Evolutionary conservation across 2,329 filamentous ascomycete species (phyloP).

Genomic region (Waltergamsia citrina): DNA sequence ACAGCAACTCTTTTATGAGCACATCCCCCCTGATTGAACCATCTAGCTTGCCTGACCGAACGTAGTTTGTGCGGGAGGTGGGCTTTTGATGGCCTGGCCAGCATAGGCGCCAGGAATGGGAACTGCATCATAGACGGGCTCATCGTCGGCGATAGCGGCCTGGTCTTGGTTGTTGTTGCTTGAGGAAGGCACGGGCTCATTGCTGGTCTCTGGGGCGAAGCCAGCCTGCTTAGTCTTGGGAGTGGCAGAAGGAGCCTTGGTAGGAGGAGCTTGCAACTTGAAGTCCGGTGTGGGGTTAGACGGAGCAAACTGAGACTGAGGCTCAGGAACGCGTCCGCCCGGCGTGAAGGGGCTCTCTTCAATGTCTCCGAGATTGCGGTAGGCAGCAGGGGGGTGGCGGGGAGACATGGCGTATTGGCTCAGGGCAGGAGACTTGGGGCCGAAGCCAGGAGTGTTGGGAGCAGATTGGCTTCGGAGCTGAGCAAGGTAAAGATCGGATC

Average conservation of each 20-base stretch:
- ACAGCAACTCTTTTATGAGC: background rate
- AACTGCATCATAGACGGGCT: constrained; percentile 76
- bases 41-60: constrained; percentile 27
- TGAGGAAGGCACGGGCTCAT: constrained; percentile 9
- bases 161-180: constrained; percentile 51
- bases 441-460: constrained; percentile 88
- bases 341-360: constrained; percentile 42
- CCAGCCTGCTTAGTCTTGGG: constrained; percentile 56
- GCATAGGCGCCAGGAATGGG: constrained; percentile 83
- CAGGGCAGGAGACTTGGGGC: constrained; percentile 48
- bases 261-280: constrained; percentile 76
- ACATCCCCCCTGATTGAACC: background rate
- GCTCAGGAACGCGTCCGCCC: constrained; percentile 43
- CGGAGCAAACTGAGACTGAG: constrained; percentile 51
- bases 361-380: constrained; percentile 39
- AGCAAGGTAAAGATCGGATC: constrained; percentile 89
- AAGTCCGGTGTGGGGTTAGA: constrained; percentile 50
- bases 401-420: constrained; percentile 45
- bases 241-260: constrained; percentile 67
- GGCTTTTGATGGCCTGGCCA: constrained; percentile 42
- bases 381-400: constrained; percentile 48
- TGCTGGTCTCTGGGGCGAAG: constrained; percentile 44
- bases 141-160: constrained; percentile 64
- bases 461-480: constrained; percentile 78
- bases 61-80: constrained; percentile 31